Conservation (phyloP, 2,329 filamentous ascomycete genomes). For the Neofusicoccum sp. region DNA sequence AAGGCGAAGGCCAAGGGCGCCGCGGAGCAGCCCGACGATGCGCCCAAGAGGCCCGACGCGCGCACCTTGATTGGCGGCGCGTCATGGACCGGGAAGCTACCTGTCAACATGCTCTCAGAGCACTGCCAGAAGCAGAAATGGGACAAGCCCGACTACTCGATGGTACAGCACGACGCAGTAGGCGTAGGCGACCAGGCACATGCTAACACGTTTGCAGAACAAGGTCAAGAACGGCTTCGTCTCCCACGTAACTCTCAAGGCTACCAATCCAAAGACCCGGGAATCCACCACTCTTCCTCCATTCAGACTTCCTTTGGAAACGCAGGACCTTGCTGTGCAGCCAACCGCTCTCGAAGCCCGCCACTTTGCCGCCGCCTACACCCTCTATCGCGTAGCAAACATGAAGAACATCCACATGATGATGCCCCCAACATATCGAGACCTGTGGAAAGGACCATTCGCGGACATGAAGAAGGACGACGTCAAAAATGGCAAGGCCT, state of each 20-base stretch:
- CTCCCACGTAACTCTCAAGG: constrained; percentile 75
- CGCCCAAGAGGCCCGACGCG: constrained; percentile 59
- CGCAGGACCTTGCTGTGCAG: constrained; percentile 73
- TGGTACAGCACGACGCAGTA: constrained; percentile 50
- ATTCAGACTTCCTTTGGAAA: constrained; percentile 73
- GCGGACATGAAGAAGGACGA: constrained; percentile 78
- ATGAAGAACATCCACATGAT: constrained; percentile 96
- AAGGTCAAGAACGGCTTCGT: constrained; percentile 73
- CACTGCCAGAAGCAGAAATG: constrained; percentile 95
- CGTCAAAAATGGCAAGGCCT: constrained; percentile 70
- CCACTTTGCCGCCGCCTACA: constrained; percentile 90
- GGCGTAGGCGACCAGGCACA: not conserved
- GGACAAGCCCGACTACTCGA: constrained; percentile 89
- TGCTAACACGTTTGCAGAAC: constrained; percentile 40
- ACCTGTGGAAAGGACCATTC: constrained; percentile 88
- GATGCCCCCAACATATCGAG: constrained; percentile 83
- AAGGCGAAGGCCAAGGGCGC: constrained; percentile 37
- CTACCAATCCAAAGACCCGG: constrained; percentile 75
- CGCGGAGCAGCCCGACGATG: constrained; percentile 33
- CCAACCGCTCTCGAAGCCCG: constrained; percentile 84
- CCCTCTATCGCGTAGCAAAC: constrained; percentile 85
- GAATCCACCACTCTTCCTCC: constrained; percentile 73
- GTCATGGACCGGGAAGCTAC: constrained; percentile 96
- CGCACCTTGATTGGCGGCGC: constrained; percentile 85
- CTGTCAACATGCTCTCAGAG: constrained; percentile 88